Base-by-base conservation (phyloP, 768 basidiomycete species). In the Tephrocybe sp. region DNA sequence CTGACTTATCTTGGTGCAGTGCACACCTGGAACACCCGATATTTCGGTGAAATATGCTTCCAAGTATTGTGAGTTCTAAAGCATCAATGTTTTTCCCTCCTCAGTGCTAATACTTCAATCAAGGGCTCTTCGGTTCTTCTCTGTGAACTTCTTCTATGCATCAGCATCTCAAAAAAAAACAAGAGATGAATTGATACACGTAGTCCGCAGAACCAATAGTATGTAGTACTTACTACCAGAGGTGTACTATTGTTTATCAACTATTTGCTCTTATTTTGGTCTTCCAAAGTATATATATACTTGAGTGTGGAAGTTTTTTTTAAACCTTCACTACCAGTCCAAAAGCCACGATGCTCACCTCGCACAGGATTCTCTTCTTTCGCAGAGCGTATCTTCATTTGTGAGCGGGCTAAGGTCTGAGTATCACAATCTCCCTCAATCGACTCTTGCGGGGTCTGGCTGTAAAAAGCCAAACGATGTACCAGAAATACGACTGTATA, bases 341-440 rank as follows among this genome's bases (percentile, higher is more conserved):
- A 61, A 82, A 84, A 71, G 78, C 79, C 72, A 75, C 80, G 73
- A 77, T 62, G 80, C 80, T 83, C 80, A 75, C 65, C 56, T 64
- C 79, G 57, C 55, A 79, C 72, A 66, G 69, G 70, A 71, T 51
- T 54, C 58, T 10, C 11, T 50, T 53, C 47, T 38, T 28, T 23
- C 18, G 17, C 34, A 55, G 51, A 69, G 63, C 62, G 28, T 38
- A 42, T 55, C 56, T 50, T 38, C 54, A 26, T 51, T 81, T 66
- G 70, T 75, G 79, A 82, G 80, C 80, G 79, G 83, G 81, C 74
- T 70, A 83, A 83, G 80, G 80, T 83, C 80, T 80, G 82, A 83
- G 80, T 61, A 73, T 78, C 74, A 53, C 24, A 76, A 64, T 76
- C 77, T 73, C 71, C 72, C 71, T 70, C 34, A 74, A 76, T 72